phyloP scores from a whole-genome alignment of 495 filamentous ascomycete genomes.

The Penicillium atrosanguineum region DNA sequence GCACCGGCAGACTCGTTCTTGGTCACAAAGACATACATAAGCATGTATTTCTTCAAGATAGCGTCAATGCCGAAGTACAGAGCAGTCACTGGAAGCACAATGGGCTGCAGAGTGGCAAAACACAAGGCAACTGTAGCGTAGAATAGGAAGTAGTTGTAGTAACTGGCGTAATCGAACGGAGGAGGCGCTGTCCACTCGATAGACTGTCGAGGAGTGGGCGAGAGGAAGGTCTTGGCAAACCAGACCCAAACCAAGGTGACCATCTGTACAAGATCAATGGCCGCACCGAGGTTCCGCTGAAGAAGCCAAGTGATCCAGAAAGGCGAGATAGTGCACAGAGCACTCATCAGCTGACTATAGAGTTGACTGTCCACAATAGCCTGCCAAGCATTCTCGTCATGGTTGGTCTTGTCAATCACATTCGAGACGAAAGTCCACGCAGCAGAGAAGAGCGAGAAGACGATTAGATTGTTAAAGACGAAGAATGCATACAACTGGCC shows the following conservation, averaged over 20 bases:
- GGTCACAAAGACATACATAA: constrained; percentile 93
- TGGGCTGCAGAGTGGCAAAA: constrained; percentile 82
- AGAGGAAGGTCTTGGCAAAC: constrained; percentile 76
- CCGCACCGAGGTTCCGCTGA: constrained; percentile 87
- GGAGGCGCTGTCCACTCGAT: constrained; percentile 94
- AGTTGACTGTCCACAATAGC: constrained; percentile 63
- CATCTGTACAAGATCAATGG: constrained; percentile 84
- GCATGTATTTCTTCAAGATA: constrained; percentile 89
- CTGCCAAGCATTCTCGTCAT: constrained; percentile 59
- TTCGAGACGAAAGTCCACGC: constrained; percentile 68
- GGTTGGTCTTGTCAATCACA: constrained; percentile 56
- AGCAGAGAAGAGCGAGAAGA: constrained; percentile 86
- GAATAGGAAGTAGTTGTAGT: constrained; percentile 95
- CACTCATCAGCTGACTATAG: constrained; percentile 58
- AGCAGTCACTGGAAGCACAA: constrained; percentile 85
- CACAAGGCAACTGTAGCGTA: constrained; percentile 87
- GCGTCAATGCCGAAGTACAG: constrained; percentile 87
- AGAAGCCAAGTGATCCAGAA: constrained; percentile 95
- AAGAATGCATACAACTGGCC: constrained; percentile 94
- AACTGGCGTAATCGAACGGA: constrained; percentile 89
- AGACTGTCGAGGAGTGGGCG: constrained; percentile 85
- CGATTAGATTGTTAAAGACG: constrained; percentile 92
- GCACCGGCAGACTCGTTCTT: constrained; percentile 95
- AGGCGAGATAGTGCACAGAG: constrained; percentile 73
- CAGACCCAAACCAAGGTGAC: constrained; percentile 77